A percentile compares a stretch with the other conserved stretches of the same genome.
Evolutionary conservation across 2,329 filamentous ascomycete genomes (phyloP).

Genomic region (Xylaria sp.): DNA sequence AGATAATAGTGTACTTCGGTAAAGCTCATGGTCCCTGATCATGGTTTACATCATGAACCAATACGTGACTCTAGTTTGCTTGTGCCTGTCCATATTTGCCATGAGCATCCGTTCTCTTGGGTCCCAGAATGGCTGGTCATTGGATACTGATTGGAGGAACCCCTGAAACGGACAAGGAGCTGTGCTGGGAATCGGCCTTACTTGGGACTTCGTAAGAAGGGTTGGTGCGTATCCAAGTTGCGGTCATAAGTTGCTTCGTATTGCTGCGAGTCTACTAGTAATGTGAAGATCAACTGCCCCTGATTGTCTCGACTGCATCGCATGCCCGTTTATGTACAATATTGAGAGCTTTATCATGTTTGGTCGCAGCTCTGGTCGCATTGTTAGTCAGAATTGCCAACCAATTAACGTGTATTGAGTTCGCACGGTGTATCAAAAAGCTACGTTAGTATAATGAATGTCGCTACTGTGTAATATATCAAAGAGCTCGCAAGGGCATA

Average conservation of each 20-base stretch:
- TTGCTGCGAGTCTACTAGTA: neutral
- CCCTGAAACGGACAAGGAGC: conserved; percentile 29
- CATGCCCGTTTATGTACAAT: neutral
- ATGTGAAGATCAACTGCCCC: neutral
- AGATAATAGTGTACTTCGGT: neutral
- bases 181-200: conserved; percentile 24
- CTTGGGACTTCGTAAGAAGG: neutral
- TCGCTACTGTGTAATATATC: neutral
- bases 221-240: conserved; percentile 21
- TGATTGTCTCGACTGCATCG: neutral
- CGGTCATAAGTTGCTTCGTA: conserved; percentile 9
- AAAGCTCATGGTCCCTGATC: neutral
- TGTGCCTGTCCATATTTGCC: conserved; percentile 26
- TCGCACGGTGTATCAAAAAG: neutral
- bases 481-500: neutral
- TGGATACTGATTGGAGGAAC: conserved; percentile 35
- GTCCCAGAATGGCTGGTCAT: conserved; percentile 31
- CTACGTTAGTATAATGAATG: neutral
- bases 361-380: neutral
- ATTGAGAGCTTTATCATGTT: neutral
- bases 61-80: neutral
- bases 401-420: neutral
- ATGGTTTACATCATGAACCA: conserved; percentile 3
- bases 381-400: neutral
- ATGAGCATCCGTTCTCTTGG: conserved; percentile 38